Evolutionary conservation across 176 grass and related monocot genomes (phyloP).

Genomic region (Bolboschoenus planiculmis): DNA sequence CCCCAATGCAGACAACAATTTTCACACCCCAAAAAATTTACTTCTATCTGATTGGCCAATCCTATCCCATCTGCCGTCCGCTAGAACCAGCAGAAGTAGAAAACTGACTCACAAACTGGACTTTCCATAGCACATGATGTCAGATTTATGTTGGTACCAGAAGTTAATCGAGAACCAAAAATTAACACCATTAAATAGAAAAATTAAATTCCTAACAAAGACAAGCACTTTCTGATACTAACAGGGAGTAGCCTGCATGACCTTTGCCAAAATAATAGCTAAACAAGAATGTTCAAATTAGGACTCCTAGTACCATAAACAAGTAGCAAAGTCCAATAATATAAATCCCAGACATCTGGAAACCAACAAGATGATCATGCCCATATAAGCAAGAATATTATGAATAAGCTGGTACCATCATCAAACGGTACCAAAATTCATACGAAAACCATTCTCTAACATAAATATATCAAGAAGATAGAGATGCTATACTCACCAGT

Average conservation of each 20-base stretch:
- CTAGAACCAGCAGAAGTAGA: not conserved
- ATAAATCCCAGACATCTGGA: not conserved
- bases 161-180: not conserved
- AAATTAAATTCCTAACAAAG: not conserved
- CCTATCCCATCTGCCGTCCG: not conserved
- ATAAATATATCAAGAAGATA: not conserved
- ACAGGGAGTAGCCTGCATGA: not conserved
- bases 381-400: not conserved
- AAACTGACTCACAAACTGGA: not conserved
- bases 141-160: not conserved
- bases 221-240: not conserved
- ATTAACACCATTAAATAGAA: not conserved
- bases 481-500: slow-evolving; percentile 56
- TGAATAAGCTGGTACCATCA: not conserved
- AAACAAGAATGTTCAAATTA: not conserved
- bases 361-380: not conserved
- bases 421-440: not conserved
- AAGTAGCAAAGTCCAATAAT: not conserved
- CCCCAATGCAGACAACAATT: not conserved
- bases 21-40: not conserved
- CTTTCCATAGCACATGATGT: not conserved
- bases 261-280: not conserved
- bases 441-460: not conserved
- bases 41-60: not conserved
- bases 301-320: not conserved